Conservation (phyloP, 208 protist species). For the Trypanosoma platydactyli region DNA sequence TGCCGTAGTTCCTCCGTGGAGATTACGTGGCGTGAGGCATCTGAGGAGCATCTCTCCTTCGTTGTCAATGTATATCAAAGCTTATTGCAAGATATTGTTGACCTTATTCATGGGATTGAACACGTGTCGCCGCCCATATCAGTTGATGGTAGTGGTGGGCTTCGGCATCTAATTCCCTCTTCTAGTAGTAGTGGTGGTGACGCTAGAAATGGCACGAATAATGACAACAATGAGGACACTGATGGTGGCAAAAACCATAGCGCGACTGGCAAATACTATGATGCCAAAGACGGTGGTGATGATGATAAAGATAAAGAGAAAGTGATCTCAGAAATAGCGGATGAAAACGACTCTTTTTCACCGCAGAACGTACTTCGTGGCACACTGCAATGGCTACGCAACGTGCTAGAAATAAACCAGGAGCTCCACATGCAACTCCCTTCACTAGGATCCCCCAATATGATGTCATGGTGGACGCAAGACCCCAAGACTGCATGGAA, state of each 20-base stretch:
- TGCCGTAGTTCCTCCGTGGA: slow-evolving; percentile 27
- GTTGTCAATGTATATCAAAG: slow-evolving; percentile 23
- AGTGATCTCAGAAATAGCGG: neutral
- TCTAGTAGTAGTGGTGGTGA: neutral
- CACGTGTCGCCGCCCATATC: neutral
- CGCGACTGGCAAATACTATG: neutral
- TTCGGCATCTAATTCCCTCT: slow-evolving; percentile 5
- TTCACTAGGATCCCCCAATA: neutral
- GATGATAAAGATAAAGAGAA: neutral
- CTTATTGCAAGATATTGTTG: slow-evolving; percentile 36
- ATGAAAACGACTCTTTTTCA: slow-evolving; percentile 37
- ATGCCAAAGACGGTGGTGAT: neutral
- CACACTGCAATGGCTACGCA: slow-evolving; percentile 34
- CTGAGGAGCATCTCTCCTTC: slow-evolving; percentile 26
- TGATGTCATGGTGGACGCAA: slow-evolving; percentile 23
- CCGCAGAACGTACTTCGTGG: slow-evolving; percentile 44
- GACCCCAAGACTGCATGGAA: slow-evolving; percentile 5
- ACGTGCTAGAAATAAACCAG: slow-evolving; percentile 33
- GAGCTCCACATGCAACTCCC: slow-evolving; percentile 8
- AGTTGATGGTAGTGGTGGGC: neutral
- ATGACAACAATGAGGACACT: neutral
- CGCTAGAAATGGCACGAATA: neutral
- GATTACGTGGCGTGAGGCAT: slow-evolving; percentile 31
- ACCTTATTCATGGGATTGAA: slow-evolving; percentile 25
- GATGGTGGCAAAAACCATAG: neutral